These are phyloP conservation scores for Globisporangium splendens DNA, from an alignment of 352 stramenopile species.

Conservation along the genomic window DNA sequence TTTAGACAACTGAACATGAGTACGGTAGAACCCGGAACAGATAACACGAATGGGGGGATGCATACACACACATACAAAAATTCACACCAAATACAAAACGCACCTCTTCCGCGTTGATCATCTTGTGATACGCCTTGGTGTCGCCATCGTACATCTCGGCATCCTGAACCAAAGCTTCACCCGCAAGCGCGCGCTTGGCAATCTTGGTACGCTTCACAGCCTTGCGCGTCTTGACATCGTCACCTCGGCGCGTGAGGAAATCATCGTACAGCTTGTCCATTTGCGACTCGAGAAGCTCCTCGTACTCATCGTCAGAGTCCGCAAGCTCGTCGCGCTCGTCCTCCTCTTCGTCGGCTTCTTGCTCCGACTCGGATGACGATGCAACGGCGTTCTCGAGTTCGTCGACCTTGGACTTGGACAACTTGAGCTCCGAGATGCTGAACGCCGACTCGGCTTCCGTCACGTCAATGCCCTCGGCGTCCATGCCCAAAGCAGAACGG, in stretches of 20 bases:
- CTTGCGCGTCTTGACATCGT: conserved; percentile 80
- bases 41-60: conserved; percentile 87
- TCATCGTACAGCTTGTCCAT: conserved; percentile 88
- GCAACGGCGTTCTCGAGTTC: conserved; percentile 65
- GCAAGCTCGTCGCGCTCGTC: conserved; percentile 33
- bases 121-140: conserved; percentile 75
- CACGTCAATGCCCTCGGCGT: conserved; percentile 77
- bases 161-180: conserved; percentile 75
- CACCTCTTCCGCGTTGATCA: conserved; percentile 87
- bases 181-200: conserved; percentile 76
- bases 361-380: conserved; percentile 40
- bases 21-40: conserved; percentile 87
- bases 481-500: conserved; percentile 78
- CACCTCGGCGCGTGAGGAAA: conserved; percentile 70
- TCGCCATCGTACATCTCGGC: conserved; percentile 82
- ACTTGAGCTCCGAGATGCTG: conserved; percentile 70
- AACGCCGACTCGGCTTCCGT: conserved; percentile 80
- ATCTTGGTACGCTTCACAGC: conserved; percentile 85
- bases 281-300: conserved; percentile 70
- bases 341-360: conserved; percentile 27
- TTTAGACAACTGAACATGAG: conserved; percentile 91
- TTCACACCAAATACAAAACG: conserved; percentile 23
- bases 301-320: conserved; percentile 78
- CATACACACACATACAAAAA: conserved; percentile 10
- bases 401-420: conserved; percentile 78